A percentile compares a stretch with the other conserved stretches of the same genome.
Conservation (phyloP, 768 basidiomycete genomes). For the Phylloporus sp. region DNA sequence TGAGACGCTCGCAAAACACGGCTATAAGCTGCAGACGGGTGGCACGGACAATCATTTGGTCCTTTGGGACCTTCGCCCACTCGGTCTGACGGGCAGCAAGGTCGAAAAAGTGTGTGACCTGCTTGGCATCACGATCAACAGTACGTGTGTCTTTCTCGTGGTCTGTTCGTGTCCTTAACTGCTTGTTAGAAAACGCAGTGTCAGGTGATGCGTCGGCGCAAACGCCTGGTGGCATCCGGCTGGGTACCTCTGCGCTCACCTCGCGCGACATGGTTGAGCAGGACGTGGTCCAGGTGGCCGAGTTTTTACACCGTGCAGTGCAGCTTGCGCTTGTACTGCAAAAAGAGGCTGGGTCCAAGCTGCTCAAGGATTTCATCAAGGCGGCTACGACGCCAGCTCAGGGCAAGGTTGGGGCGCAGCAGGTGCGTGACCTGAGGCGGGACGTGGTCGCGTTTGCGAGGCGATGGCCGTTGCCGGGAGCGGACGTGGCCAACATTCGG, state of each 20-base stretch:
- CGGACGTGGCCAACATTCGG: constrained; percentile 44
- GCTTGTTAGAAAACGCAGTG: constrained; percentile 79
- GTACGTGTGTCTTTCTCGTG: constrained; percentile 40
- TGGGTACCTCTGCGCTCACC: constrained; percentile 92
- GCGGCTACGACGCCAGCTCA: constrained; percentile 67
- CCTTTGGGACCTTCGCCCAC: constrained; percentile 94
- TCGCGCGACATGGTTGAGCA: constrained; percentile 89
- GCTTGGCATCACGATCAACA: constrained; percentile 95
- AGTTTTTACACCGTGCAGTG: constrained; percentile 91
- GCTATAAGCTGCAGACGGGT: constrained; percentile 94
- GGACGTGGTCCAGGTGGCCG: constrained; percentile 83
- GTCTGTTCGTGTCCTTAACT: neutral
- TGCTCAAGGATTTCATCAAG: constrained; percentile 93
- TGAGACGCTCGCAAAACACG: constrained; percentile 62
- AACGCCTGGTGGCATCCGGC: constrained; percentile 94
- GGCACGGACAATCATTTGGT: constrained; percentile 98
- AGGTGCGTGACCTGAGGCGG: constrained; percentile 68
- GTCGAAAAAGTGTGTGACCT: constrained; percentile 98
- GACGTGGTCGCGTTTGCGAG: constrained; percentile 83
- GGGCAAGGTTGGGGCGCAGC: constrained; percentile 64
- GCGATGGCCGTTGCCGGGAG: constrained; percentile 92
- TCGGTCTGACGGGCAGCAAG: constrained; percentile 96
- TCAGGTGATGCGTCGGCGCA: constrained; percentile 95
- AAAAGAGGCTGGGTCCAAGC: constrained; percentile 91
- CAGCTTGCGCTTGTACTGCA: constrained; percentile 87